These are phyloP conservation scores for Ceratopteris richardii DNA, from an alignment of 75 land plant genomes.

Conservation along the genomic window DNA sequence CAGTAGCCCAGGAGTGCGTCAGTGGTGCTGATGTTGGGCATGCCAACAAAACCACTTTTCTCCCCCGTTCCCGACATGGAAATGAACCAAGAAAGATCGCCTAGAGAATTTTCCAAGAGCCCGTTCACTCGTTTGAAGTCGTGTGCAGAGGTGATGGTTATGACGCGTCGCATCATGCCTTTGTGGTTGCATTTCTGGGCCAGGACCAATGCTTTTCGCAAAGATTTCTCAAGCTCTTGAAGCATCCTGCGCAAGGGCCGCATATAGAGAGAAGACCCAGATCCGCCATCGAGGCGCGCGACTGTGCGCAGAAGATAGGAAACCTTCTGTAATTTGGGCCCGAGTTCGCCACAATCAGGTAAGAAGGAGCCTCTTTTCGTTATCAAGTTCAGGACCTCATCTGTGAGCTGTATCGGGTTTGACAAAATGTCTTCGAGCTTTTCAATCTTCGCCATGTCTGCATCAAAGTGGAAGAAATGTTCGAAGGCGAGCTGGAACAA, in stretches of 20 bases:
- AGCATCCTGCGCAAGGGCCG: constrained; percentile 21
- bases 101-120: constrained; percentile 55
- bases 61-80: constrained; percentile 32
- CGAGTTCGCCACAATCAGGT: constrained; percentile 19
- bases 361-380: background rate
- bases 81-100: constrained; percentile 76
- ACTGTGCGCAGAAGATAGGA: constrained; percentile 16
- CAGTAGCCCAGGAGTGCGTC: constrained; percentile 73
- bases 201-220: constrained; percentile 19
- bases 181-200: constrained; percentile 22
- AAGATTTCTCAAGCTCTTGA: constrained; percentile 16
- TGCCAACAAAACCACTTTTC: constrained; percentile 26
- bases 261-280: constrained; percentile 11
- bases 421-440: too few relatives aligned
- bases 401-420: too few relatives aligned
- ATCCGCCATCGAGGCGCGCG: constrained; percentile 8
- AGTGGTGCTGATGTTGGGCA: constrained; percentile 79
- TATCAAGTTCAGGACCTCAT: background rate
- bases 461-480: too few relatives aligned
- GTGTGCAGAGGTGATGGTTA: constrained; percentile 53
- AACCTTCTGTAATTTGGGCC: constrained; percentile 18
- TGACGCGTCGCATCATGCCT: constrained; percentile 37
- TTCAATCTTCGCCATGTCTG: too few relatives aligned
- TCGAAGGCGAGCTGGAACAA: too few relatives aligned
- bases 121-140: constrained; percentile 43